Evolutionary conservation across 2,329 filamentous ascomycete genomes (phyloP).

Genomic region (Dothistroma pini): DNA sequence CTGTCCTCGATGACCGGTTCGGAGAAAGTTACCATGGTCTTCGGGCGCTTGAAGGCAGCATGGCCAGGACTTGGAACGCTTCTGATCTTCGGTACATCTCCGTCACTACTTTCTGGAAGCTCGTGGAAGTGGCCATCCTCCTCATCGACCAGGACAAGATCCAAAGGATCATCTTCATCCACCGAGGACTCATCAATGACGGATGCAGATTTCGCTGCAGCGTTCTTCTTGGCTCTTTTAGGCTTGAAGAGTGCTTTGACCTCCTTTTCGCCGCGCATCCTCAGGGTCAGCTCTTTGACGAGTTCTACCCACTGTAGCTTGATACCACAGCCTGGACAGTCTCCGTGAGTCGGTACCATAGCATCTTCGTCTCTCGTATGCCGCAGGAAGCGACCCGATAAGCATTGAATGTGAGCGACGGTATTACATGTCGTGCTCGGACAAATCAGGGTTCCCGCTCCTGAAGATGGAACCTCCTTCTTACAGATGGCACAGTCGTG

Average conservation of each 20-base stretch:
- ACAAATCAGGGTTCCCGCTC: slow-evolving; percentile 51
- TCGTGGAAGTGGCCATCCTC: slow-evolving; percentile 33
- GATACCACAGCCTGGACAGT: slow-evolving; percentile 66
- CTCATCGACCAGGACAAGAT: slow-evolving; percentile 7
- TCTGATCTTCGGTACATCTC: slow-evolving; percentile 17
- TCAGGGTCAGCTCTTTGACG: slow-evolving; percentile 76
- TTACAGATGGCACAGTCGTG: slow-evolving; percentile 51
- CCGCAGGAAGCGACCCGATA: slow-evolving; percentile 51
- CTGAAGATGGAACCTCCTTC: slow-evolving; percentile 34
- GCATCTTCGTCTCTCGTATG: slow-evolving; percentile 36
- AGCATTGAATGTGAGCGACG: slow-evolving; percentile 54
- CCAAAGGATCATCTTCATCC: slow-evolving; percentile 22
- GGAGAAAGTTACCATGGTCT: slow-evolving; percentile 26
- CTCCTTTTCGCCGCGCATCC: slow-evolving; percentile 67
- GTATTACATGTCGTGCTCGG: slow-evolving; percentile 46
- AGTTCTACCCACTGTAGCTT: slow-evolving; percentile 68
- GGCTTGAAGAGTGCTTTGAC: slow-evolving; percentile 63
- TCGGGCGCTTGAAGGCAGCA: slow-evolving; percentile 24
- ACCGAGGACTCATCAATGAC: slow-evolving; percentile 19
- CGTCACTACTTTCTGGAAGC: slow-evolving; percentile 28
- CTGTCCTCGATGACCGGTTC: slow-evolving; percentile 52
- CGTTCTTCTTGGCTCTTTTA: slow-evolving; percentile 20
- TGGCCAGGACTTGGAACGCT: slow-evolving; percentile 24
- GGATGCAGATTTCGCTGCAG: slow-evolving; percentile 12
- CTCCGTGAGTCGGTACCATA: slow-evolving; percentile 57